phyloP scores from a whole-genome alignment of 1,139 yeast genomes.

The Blastobotrys capitulatus region DNA sequence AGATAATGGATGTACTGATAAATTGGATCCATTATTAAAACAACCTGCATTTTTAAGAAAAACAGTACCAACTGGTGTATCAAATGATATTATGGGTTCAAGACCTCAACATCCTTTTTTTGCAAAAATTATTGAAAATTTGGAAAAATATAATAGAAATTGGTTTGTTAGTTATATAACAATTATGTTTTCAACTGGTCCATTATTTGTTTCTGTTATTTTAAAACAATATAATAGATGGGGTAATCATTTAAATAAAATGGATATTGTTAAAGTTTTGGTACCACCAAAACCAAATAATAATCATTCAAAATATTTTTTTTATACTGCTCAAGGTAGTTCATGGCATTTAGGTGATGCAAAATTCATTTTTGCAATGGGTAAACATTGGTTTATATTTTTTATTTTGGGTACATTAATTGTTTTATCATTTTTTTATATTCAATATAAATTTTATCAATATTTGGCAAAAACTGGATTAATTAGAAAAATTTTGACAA shows the following conservation, averaged over 20 bases:
- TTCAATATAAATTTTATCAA: slow-evolving; percentile 46
- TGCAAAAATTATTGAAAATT: slow-evolving; percentile 57
- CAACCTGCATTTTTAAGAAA: slow-evolving; percentile 84
- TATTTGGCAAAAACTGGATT: slow-evolving; percentile 2
- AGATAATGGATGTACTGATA: slow-evolving; percentile 80
- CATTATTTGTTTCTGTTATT: slow-evolving; percentile 74
- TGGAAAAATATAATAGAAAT: slow-evolving; percentile 45
- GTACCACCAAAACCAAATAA: slow-evolving; percentile 60
- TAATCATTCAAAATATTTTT: slow-evolving; percentile 48
- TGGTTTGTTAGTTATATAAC: slow-evolving; percentile 71
- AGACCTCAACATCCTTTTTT: slow-evolving; percentile 86
- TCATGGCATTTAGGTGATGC: slow-evolving; percentile 92
- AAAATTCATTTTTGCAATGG: slow-evolving; percentile 59
- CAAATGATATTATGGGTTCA: slow-evolving; percentile 91
- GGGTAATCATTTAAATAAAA: slow-evolving; percentile 27
- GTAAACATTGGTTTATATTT: slow-evolving; percentile 62
- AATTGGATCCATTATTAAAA: slow-evolving; percentile 71
- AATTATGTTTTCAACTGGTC: slow-evolving; percentile 93
- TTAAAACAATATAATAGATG: slow-evolving; percentile 86
- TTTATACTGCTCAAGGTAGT: slow-evolving; percentile 69
- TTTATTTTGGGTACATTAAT: slow-evolving; percentile 60
- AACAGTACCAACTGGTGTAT: slow-evolving; percentile 85
- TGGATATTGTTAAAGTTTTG: slow-evolving; percentile 37
- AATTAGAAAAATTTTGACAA: slow-evolving; percentile 4
- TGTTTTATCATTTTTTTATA: slow-evolving; percentile 49